Evolutionary conservation across 441 rosid genomes (phyloP).

Genomic region (Adansonia rubrostipa): DNA sequence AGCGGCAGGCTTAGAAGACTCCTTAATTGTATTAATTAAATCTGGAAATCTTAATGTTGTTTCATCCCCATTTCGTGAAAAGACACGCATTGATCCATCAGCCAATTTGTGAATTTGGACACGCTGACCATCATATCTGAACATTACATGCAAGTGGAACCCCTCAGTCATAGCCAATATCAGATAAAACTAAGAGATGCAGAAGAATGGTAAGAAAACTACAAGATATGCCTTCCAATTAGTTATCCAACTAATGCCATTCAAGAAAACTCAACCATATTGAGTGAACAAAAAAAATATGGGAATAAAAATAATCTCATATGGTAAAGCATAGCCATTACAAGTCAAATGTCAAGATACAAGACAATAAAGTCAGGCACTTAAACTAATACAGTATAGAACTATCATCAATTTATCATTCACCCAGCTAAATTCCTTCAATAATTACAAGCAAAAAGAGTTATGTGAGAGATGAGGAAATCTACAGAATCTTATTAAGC

Average conservation of each 20-base stretch:
- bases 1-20: conserved; percentile 60
- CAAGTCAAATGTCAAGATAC: neutral
- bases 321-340: neutral
- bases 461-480: neutral
- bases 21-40: conserved; percentile 58
- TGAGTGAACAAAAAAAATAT: neutral
- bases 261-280: neutral
- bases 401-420: neutral
- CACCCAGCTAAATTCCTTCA: neutral
- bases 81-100: conserved; percentile 64
- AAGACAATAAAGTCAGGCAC: neutral
- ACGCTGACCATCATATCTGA: conserved; percentile 93
- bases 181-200: neutral
- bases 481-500: neutral
- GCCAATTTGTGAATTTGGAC: conserved; percentile 81
- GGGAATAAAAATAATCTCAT: neutral
- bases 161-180: conserved; percentile 21
- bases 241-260: conserved; percentile 1
- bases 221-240: neutral
- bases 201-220: neutral
- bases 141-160: conserved; percentile 27
- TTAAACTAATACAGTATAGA: neutral
- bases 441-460: neutral
- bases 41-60: conserved; percentile 85
- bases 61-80: conserved; percentile 91